Base-by-base conservation (phyloP, 177 flowering plant species). In the Vitis hybrid region DNA sequence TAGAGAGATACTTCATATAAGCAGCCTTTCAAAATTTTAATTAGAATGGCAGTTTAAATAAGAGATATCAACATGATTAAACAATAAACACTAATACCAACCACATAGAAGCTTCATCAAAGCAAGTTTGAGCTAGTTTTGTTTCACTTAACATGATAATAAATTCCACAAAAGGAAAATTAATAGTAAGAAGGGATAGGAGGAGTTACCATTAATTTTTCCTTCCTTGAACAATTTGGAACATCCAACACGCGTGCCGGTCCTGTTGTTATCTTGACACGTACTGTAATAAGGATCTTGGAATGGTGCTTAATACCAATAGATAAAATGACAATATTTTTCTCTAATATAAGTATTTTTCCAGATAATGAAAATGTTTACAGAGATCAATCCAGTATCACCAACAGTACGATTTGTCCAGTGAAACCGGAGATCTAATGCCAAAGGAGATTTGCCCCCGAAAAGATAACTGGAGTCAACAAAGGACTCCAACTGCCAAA, bases 361-460 rank as follows among this genome's bases (percentile, higher is more conserved):
- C 73, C 51, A 45, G 64, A 26, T 22, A 60, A 61, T 21, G 60
- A 10, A 51, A 70, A 45, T 29, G 51, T 66, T 45, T 11, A 66
- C 72, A 69, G 77, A 67, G 72, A 66, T 51, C 62, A 66, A 65
- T 66, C 65, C 67, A 62, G 61, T 68, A 72, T 81, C 81, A 76
- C 82, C 76, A 66, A 74, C 56, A 60, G 48, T 63, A 68, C 64
- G 26, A n/a, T 5, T 63, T 64, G 70, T 72, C 56, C 53, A 5
- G 14, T 10, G 33, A 67, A 70, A 49, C 39, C 66, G 75, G 79
- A 79, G 81, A 72, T 71, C 62, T 45, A 71, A 64, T 78, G 82
- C 86, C 86, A 80, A 77, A 80, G 81, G 79, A 83, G 81, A 81
- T 83, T 81, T 83, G 82, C 81, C 80, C 69, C 39, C 66, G 18